Conservation (phyloP, 805 yeast genomes). For the Lipomyces japonicus region DNA sequence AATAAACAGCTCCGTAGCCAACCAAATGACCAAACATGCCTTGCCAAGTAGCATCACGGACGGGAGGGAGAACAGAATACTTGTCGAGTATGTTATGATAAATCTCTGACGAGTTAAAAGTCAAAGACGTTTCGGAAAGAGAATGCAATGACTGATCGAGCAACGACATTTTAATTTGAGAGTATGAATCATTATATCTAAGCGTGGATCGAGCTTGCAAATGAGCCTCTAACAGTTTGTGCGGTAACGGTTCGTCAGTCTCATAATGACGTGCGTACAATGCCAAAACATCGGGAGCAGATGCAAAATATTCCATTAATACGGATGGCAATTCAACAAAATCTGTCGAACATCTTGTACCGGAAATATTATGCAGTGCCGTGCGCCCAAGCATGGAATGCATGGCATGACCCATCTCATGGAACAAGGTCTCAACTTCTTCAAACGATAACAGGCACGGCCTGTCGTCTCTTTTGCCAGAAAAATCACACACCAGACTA, state of each 20-base stretch:
- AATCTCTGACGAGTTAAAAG: constrained; percentile 54
- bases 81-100: constrained; percentile 65
- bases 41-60: constrained; percentile 68
- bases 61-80: constrained; percentile 62
- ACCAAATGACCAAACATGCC: constrained; percentile 91
- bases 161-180: constrained; percentile 86
- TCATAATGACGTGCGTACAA: constrained; percentile 67
- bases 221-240: constrained; percentile 48
- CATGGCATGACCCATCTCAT: constrained; percentile 99
- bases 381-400: constrained; percentile 97
- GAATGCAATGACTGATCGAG: constrained; percentile 79
- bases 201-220: constrained; percentile 52
- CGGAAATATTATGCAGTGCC: constrained; percentile 81
- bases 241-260: constrained; percentile 61
- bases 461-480: constrained; percentile 39
- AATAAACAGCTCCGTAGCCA: constrained; percentile 91
- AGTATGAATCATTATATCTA: constrained; percentile 68
- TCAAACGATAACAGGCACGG: constrained; percentile 61
- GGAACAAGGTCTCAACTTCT: constrained; percentile 92
- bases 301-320: constrained; percentile 90
- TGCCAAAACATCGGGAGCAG: constrained; percentile 69
- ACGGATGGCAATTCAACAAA: constrained; percentile 96
- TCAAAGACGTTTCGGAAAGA: constrained; percentile 29
- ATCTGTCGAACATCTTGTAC: constrained; percentile 93
- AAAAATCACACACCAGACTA: constrained; percentile 81